Evolutionary conservation across 495 filamentous ascomycete genomes (phyloP), one percentile per base, ranked within the genome.

Genomic region (Penicillium subrubescens): DNA sequence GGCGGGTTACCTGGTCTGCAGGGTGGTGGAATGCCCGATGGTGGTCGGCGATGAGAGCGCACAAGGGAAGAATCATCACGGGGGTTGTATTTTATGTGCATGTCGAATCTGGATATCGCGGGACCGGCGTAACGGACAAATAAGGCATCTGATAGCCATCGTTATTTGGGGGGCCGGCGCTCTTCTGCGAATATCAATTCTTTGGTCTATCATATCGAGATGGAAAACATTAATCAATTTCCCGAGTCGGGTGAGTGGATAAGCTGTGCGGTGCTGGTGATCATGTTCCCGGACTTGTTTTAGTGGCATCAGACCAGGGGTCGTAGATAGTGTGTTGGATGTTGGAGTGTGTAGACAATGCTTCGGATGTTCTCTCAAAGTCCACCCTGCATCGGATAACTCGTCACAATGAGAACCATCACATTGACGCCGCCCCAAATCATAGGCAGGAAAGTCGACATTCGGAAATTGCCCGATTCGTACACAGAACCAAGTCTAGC

Each of bases 391-490:
- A 97, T 94, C 11, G 93, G 91, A 75, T 97, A 99, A 15, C 94
- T 97, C 5, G 94, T 95, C 46, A 98, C 75, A 57, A 97, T 90
- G 46, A 99, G 75, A n/a, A 97, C 86, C 59, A 97, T 74, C 2
- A 96, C 87, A 70, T 94, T 97, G 73, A 97, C 89, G 67, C 91
- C 82, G n/a, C 89, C 90, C 95, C 95, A 99, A 56, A 96, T 84
- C 70, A 97, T 92, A 15, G 95, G 95, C 44, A 97, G 90, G 95
- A 96, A 99, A 2, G 95, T 97, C 57, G 93, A 96, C 94, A 98
- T 97, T 65, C 87, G 79, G 71, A 96, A 97, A 75, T 88, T 91
- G 34, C 93, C 95, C 17, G 92, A 86, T 66, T 90, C 87, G 71
- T 98, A 99, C 50, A 95, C 87, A 7, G 90, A 91, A 27, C 92